phyloP scores from a whole-genome alignment of 768 basidiomycete species.

The Leccinellum albellum region DNA sequence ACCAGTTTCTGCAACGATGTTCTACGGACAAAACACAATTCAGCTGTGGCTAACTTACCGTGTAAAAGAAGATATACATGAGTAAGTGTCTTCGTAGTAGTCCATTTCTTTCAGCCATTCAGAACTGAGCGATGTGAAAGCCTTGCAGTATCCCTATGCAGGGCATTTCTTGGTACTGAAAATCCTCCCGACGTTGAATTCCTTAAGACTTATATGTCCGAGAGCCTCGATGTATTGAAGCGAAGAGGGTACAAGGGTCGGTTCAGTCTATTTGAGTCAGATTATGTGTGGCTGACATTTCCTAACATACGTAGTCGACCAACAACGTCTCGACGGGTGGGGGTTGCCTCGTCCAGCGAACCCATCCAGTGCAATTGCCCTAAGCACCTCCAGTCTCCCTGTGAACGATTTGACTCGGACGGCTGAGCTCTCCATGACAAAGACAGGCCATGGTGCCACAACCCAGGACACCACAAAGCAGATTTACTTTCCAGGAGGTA shows the following conservation, averaged over 20 bases:
- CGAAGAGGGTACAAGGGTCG: constrained; percentile 78
- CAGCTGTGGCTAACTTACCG: constrained; percentile 70
- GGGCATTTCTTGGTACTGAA: constrained; percentile 65
- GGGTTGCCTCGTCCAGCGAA: constrained; percentile 45
- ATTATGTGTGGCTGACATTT: neutral
- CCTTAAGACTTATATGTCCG: constrained; percentile 87
- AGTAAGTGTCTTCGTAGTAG: constrained; percentile 42
- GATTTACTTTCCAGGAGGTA: neutral
- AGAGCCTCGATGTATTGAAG: constrained; percentile 72
- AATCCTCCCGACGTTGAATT: constrained; percentile 81
- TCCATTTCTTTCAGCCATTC: too few relatives aligned
- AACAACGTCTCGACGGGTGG: constrained; percentile 33
- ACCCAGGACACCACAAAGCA: neutral
- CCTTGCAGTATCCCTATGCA: constrained; percentile 77
- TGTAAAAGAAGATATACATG: constrained; percentile 78
- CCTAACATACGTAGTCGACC: constrained; percentile 57
- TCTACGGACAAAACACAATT: constrained; percentile 48
- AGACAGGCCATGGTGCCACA: neutral
- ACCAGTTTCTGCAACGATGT: constrained; percentile 67
- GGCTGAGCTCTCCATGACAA: neutral
- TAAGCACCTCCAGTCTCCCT: neutral
- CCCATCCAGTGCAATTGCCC: neutral
- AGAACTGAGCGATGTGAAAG: constrained; percentile 33
- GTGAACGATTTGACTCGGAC: neutral
- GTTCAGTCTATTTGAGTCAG: constrained; percentile 6